These are phyloP conservation scores for Hortiboletus flavorubellus DNA, from an alignment of 768 basidiomycete species.

Conservation along the genomic window DNA sequence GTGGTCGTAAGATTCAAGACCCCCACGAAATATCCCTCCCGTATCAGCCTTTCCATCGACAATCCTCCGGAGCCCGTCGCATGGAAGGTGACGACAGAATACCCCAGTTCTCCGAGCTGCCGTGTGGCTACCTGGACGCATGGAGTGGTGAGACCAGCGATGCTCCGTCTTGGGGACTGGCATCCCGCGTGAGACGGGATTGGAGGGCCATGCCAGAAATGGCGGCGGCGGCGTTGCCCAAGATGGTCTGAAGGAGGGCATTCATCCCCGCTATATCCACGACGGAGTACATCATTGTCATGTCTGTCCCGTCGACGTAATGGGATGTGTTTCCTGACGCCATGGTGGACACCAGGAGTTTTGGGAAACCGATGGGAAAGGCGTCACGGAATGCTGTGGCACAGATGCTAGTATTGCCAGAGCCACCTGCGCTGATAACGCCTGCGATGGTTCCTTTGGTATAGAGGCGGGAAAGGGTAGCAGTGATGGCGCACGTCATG, in stretches of 20 bases:
- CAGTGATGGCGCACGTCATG: slow-evolving; percentile 22
- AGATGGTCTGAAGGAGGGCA: slow-evolving; percentile 15
- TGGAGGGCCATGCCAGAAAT: slow-evolving; percentile 25
- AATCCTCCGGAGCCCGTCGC: slow-evolving; percentile 29
- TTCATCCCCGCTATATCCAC: slow-evolving; percentile 31
- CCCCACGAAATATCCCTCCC: slow-evolving; percentile 21
- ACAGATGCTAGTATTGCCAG: slow-evolving; percentile 26
- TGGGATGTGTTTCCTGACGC: slow-evolving; percentile 22
- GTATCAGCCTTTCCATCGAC: slow-evolving; percentile 31
- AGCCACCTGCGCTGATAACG: slow-evolving; percentile 23
- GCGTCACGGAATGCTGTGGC: slow-evolving; percentile 20
- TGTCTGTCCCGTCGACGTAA: slow-evolving; percentile 33
- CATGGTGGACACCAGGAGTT: slow-evolving; percentile 32
- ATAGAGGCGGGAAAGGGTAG: slow-evolving; percentile 14
- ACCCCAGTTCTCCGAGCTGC: slow-evolving; percentile 23
- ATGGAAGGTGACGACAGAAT: slow-evolving; percentile 24
- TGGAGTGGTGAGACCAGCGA: slow-evolving; percentile 24
- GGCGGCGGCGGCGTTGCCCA: slow-evolving; percentile 29
- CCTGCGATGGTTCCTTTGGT: slow-evolving; percentile 14
- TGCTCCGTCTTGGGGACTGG: neutral
- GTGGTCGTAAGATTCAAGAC: slow-evolving; percentile 34
- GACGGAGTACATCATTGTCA: slow-evolving; percentile 33
- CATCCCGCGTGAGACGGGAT: neutral
- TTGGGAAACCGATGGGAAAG: slow-evolving; percentile 30
- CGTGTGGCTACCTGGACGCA: slow-evolving; percentile 20